These are phyloP conservation scores for Penicillium sp. DNA, from an alignment of 2,329 filamentous ascomycete genomes.

Conservation along the genomic window DNA sequence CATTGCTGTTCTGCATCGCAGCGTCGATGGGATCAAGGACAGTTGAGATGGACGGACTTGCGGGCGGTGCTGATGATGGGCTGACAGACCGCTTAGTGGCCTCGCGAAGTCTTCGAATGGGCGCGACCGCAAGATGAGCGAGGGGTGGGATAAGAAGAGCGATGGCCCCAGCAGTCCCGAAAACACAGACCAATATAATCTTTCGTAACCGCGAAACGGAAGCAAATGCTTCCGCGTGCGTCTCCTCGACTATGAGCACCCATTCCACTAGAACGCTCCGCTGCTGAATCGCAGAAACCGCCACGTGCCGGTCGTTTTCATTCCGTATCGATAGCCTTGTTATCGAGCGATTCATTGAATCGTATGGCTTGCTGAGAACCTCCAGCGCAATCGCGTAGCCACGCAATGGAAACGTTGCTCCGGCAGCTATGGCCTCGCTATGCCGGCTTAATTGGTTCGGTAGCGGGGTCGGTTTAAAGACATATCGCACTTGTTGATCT, in stretches of 20 bases:
- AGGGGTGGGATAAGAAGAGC: conserved; percentile 75
- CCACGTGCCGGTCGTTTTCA: conserved; percentile 71
- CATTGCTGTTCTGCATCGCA: conserved; percentile 9
- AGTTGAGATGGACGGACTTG: conserved; percentile 3
- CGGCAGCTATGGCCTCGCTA: conserved; percentile 32
- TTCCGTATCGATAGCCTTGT: conserved; percentile 72
- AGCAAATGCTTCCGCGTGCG: conserved; percentile 72
- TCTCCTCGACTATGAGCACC: conserved; percentile 81
- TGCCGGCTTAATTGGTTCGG: conserved; percentile 38
- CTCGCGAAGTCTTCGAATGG: conserved; percentile 75
- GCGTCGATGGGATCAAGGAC: not conserved
- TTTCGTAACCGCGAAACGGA: conserved; percentile 77
- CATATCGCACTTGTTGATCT: conserved; percentile 56
- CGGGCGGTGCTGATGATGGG: conserved; percentile 43
- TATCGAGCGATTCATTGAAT: conserved; percentile 68
- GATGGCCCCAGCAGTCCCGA: conserved; percentile 77
- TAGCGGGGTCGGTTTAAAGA: conserved; percentile 61
- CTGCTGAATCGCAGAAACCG: conserved; percentile 79
- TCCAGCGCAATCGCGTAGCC: conserved; percentile 67
- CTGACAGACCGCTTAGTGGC: conserved; percentile 76
- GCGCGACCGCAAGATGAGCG: conserved; percentile 79
- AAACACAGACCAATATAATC: conserved; percentile 82
- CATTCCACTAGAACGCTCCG: conserved; percentile 74
- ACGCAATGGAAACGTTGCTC: conserved; percentile 62
- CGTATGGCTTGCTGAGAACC: conserved; percentile 61